Evolutionary conservation across 768 basidiomycete genomes (phyloP), one percentile per base, ranked within the genome.

Genomic region (Lanmaoa rubissima): DNA sequence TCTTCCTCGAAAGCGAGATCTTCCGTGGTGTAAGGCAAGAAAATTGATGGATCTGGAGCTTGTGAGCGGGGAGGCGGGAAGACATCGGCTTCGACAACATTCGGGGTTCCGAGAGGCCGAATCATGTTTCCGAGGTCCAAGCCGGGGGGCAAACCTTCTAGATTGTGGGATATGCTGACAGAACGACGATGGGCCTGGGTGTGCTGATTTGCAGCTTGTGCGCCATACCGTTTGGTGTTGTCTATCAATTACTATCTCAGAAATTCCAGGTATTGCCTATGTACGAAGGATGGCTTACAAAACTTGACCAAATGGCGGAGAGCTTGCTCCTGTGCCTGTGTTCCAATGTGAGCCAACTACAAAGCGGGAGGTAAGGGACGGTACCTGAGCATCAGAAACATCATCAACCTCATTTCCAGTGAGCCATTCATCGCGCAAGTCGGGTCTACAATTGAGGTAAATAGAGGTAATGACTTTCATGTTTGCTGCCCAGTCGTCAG

Each of bases 381-480:
- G 62, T 61, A 94, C 94, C 75, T 92, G 85, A 32, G 96, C 94
- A 65, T 96, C 96, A n/a, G 86, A 78, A 51, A 87, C 89, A 60
- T 92, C 91, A 60, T 98, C 96, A 11, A 92, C 86, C 70, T 98
- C 96, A 14, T 86, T 86, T 1, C 92, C 92, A 13, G 94, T 90
- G 41, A 99, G 79, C 97, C 97, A 99, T 67, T 98, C 97, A 71
- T 99, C 97, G 19, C 96, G 83, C 41, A 99, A 80, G 68, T 98
- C 96, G 9, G 97, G 97, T 51, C 97, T 83, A 69, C 95, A 98
- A 67, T 98, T 97, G 55, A 98, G 78, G 72, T 99, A 99, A 61
- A 99, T 98, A 17, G 95, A 87, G 10, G 97, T 99, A 64, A 99
- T 98, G 54, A 98, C 92, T 75, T 99, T 98, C 97, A 99, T 99